Evolutionary conservation across 495 filamentous ascomycete species (phyloP).

Genomic region (Halenospora varia): DNA sequence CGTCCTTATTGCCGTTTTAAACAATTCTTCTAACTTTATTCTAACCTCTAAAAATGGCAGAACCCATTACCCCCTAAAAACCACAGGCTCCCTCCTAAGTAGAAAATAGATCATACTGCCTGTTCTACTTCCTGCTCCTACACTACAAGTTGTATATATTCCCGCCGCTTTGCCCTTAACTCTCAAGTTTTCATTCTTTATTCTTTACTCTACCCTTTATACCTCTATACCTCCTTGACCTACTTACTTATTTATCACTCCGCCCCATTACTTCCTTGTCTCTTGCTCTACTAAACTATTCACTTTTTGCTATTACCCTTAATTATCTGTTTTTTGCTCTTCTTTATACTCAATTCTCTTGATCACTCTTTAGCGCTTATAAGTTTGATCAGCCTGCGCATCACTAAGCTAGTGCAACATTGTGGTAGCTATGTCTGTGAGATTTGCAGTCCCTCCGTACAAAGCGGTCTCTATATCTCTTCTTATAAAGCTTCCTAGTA

Average conservation of each 20-base stretch:
- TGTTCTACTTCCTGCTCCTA: not conserved
- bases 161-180: constrained; percentile 2
- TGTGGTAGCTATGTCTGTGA: constrained; percentile 3
- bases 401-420: constrained; percentile 4
- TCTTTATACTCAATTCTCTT: constrained; percentile 4
- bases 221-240: not conserved
- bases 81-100: constrained; percentile 3
- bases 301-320: constrained; percentile 7
- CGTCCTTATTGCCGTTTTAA: constrained; percentile 5
- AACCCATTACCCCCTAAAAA: constrained; percentile 7
- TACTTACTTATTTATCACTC: not conserved
- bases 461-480: not conserved
- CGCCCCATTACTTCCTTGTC: no score
- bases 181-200: constrained; percentile 6
- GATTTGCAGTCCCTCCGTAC: not conserved
- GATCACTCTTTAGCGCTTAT: constrained; percentile 4
- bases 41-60: constrained; percentile 2
- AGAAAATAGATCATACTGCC: constrained; percentile 6
- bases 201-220: not conserved
- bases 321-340: constrained; percentile 8
- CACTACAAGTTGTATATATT: constrained; percentile 5
- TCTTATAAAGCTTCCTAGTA: not conserved
- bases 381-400: constrained; percentile 7
- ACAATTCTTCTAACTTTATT: constrained; percentile 1
- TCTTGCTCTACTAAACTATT: constrained; percentile 2